Base-by-base conservation (phyloP, 345 rosid species). In the Camelina sativa region DNA sequence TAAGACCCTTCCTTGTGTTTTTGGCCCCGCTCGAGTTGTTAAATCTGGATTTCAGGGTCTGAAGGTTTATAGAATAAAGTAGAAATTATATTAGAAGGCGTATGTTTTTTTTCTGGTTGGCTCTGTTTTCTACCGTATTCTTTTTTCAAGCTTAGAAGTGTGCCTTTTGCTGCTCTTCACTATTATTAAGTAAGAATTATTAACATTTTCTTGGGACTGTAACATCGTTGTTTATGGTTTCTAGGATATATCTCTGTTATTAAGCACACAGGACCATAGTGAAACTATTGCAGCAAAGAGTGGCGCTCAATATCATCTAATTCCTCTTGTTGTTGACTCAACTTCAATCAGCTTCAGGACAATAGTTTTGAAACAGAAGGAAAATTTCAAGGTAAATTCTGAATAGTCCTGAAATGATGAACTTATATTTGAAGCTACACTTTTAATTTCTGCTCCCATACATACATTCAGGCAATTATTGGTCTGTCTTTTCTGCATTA, bases 201-300 rank as follows among this genome's bases (percentile, higher is more conserved):
- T 15, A 11, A 55, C 23, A 62, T 63, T 63, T 53, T 62, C 22
- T 25, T 46, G 6, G 28, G 11, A 10, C 4, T 48, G 11, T 64
- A 68, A 62, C 32, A 51, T 28, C n/a, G 17, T n/a, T 66, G 15
- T 66, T 61, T 66, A 72, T 71, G 56, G 40, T 65, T 59, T 47
- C 32, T 74, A 95, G 99, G 98, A 92, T 67, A 72, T 95, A 75
- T 83, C 94, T 40, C 28, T 86, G 84, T 81, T 95, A n/a, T 69
- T 95, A 78, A 89, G 97, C 56, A 87, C 94, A 17, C 94, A 87
- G 78, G 98, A 95, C 76, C 78, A 88, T 61, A 70, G 37, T 62
- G 87, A 90, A 76, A 59, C 74, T 70, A 66, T 90, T 58, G 96
- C 98, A 78, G 77, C 82, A 69, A 90, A 89, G 79, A 66, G 86